phyloP scores from a whole-genome alignment of 2,329 filamentous ascomycete genomes.

The Monascus ruber region DNA sequence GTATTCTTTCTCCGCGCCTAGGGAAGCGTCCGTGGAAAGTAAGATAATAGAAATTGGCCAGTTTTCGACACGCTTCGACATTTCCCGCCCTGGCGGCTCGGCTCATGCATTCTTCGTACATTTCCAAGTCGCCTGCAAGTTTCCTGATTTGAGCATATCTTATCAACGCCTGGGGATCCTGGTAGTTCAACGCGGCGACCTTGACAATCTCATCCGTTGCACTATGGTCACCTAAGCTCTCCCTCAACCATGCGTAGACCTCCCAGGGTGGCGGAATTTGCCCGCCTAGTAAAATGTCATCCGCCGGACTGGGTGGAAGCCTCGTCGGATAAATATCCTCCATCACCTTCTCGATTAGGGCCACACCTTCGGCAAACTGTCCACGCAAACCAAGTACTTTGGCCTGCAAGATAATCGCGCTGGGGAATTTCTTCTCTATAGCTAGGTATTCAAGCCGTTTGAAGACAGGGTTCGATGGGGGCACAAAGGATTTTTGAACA shows the following conservation, averaged over 20 bases:
- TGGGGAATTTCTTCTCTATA: conserved; percentile 11
- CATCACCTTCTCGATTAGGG: conserved; percentile 16
- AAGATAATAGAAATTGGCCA: conserved; percentile 28
- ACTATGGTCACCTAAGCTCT: conserved; percentile 5
- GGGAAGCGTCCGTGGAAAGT: conserved; percentile 15
- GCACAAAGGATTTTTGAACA: conserved; percentile 1
- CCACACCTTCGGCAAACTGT: conserved; percentile 10
- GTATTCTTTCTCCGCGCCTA: conserved; percentile 9
- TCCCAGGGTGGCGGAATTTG: conserved; percentile 17
- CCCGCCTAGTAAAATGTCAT: conserved; percentile 5
- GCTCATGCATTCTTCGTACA: conserved; percentile 25
- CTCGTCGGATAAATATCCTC: conserved; percentile 9
- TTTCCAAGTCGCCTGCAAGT: conserved; percentile 9
- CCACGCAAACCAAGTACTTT: conserved; percentile 13
- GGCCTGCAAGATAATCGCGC: conserved; percentile 19
- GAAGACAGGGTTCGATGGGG: conserved; percentile 5
- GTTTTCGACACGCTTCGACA: conserved; percentile 17
- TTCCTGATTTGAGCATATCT: conserved; percentile 15
- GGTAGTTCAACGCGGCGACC: conserved; percentile 18
- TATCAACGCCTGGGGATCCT: conserved; percentile 18
- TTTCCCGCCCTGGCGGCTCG: conserved; percentile 21
- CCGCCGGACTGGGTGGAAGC: background rate
- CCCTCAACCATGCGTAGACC: conserved; percentile 13
- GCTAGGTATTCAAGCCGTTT: conserved; percentile 13
- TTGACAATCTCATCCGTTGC: conserved; percentile 12